Conservation (phyloP, 345 rosid species). For the Pistacia integerrima region DNA sequence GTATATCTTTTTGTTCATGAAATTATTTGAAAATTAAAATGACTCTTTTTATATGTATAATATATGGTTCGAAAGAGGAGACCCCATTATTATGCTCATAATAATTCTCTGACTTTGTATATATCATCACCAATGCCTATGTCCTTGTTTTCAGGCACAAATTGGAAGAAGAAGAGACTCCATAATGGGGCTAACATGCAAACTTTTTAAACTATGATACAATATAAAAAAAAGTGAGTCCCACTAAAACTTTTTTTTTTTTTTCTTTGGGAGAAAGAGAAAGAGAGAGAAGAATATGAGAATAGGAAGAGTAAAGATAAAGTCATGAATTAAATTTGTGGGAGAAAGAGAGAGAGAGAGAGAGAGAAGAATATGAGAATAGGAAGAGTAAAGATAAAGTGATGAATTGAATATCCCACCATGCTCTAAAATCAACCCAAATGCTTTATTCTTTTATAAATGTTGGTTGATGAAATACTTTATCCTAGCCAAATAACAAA, state of each 20-base stretch:
- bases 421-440: slow-evolving; percentile 16
- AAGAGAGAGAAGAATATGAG: no score
- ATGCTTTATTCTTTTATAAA: not conserved
- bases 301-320: not conserved
- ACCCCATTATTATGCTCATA: no score
- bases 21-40: no score
- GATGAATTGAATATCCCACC: slow-evolving; percentile 17
- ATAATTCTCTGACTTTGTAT: no score
- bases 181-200: not conserved
- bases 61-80: no score
- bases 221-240: no score
- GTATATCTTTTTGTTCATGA: no score
- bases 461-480: not conserved
- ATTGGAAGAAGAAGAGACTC: slow-evolving; percentile 11
- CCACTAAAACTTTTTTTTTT: not conserved
- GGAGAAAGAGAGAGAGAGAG: no score
- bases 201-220: not conserved
- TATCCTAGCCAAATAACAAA: not conserved
- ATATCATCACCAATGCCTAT: no score
- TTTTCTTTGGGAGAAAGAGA: no score
- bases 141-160: slow-evolving; percentile 21
- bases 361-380: no score
- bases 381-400: slow-evolving; percentile 6
- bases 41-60: no score
- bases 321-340: not conserved